Percentiles rank a stretch among this genome's conserved stretches.
phyloP scores from a whole-genome alignment of 345 rosid species.

The Laguncularia racemosa region DNA sequence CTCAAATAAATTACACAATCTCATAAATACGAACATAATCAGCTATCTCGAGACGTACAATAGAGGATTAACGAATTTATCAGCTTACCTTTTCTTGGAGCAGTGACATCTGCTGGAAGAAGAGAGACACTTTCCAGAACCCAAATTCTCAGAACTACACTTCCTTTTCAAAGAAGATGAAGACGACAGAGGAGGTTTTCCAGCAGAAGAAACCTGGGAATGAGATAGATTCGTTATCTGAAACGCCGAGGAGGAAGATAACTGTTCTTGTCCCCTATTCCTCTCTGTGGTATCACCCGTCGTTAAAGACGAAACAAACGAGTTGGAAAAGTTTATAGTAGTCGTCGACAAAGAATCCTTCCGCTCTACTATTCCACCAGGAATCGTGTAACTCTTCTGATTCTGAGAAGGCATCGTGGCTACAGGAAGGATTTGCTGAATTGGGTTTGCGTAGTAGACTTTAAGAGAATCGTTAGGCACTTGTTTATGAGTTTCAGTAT shows the following conservation, averaged over 20 bases:
- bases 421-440: conserved; percentile 56
- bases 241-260: conserved; percentile 49
- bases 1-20: not conserved
- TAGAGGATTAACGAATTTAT: not conserved
- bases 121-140: conserved; percentile 55
- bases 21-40: too few species aligned
- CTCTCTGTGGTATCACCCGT: conserved; percentile 43
- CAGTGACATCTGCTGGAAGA: conserved; percentile 85
- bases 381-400: conserved; percentile 12
- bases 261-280: conserved; percentile 19
- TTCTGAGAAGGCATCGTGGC: conserved; percentile 9
- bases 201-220: conserved; percentile 30
- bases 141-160: conserved; percentile 60
- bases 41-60: too few species aligned
- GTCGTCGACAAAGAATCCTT: conserved; percentile 49
- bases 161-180: conserved; percentile 56
- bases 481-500: conserved; percentile 4
- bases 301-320: conserved; percentile 37
- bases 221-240: conserved; percentile 44
- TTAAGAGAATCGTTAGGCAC: conserved; percentile 14
- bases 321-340: conserved; percentile 49
- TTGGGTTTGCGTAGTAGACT: conserved; percentile 56
- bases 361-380: conserved; percentile 22
- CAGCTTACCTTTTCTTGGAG: conserved; percentile 69
- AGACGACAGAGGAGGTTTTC: conserved; percentile 54